phyloP scores from a whole-genome alignment of 139 green algal genomes.

The Yamagishiella unicocca region DNA sequence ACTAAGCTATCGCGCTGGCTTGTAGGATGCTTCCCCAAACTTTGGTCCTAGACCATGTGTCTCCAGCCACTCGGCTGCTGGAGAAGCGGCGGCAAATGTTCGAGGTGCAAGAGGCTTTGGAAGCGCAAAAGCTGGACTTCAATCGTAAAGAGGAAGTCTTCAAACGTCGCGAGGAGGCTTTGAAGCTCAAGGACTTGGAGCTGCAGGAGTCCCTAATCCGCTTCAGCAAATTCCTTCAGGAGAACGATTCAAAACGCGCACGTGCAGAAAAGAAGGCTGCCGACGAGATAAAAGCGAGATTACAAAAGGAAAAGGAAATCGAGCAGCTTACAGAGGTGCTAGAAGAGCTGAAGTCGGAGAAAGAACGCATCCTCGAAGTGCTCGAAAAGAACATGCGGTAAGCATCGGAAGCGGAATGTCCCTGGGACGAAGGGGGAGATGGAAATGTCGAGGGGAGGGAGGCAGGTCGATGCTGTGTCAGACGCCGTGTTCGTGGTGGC shows the following conservation, averaged over 20 bases:
- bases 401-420: too few species aligned
- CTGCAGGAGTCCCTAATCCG: slow-evolving; percentile 93
- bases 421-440: too few species aligned
- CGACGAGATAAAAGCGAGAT: slow-evolving; percentile 83
- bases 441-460: too few species aligned
- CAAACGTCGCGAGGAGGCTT: slow-evolving; percentile 81
- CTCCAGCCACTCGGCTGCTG: slow-evolving; percentile 88
- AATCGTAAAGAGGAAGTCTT: slow-evolving; percentile 89
- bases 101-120: slow-evolving; percentile 92
- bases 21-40: slow-evolving; percentile 65
- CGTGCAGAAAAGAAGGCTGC: slow-evolving; percentile 86
- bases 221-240: slow-evolving; percentile 94
- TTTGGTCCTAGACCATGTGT: slow-evolving; percentile 89
- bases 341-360: slow-evolving; percentile 78
- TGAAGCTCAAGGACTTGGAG: slow-evolving; percentile 94
- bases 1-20: not conserved
- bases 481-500: too few species aligned
- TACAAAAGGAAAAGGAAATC: slow-evolving; percentile 88
- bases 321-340: slow-evolving; percentile 77
- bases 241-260: slow-evolving; percentile 92
- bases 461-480: too few species aligned
- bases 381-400: slow-evolving; percentile 83
- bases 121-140: slow-evolving; percentile 88
- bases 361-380: slow-evolving; percentile 74
- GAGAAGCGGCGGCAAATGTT: slow-evolving; percentile 96